These are phyloP conservation scores for Puccinia novopanici DNA, from an alignment of 1,284 basidiomycete species.

Conservation along the genomic window DNA sequence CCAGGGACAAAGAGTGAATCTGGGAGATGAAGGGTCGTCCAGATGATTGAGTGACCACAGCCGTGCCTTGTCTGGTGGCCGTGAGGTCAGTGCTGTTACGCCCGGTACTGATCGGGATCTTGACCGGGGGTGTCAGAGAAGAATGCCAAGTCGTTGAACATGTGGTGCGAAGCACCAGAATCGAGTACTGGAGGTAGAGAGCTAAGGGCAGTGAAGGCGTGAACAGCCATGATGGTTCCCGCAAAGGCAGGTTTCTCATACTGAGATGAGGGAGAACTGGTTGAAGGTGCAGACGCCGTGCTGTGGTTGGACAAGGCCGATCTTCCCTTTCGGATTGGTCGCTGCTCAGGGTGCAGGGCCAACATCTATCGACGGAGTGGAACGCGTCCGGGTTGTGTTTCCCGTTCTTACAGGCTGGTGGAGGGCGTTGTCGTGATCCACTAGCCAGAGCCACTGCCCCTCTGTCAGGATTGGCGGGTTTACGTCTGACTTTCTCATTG, in stretches of 20 bases:
- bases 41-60: no score
- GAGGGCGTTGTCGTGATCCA: neutral
- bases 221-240: neutral
- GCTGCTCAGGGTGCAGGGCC: neutral
- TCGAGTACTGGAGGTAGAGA: no score
- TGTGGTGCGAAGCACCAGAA: conserved; percentile 15
- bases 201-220: neutral
- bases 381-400: neutral
- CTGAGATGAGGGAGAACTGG: no score
- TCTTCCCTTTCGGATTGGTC: no score
- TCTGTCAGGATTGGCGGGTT: no score
- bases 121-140: neutral
- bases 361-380: neutral
- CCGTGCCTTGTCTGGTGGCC: no score
- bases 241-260: no score
- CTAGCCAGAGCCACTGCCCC: neutral
- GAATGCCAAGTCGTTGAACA: conserved; percentile 21
- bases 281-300: no score
- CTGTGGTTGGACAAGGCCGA: no score
- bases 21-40: no score
- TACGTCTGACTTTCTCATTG: neutral
- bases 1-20: no score
- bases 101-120: neutral
- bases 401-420: neutral
- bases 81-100: no score